Conservation (phyloP, 805 yeast genomes). For the Nakazawaea anatomiae region DNA sequence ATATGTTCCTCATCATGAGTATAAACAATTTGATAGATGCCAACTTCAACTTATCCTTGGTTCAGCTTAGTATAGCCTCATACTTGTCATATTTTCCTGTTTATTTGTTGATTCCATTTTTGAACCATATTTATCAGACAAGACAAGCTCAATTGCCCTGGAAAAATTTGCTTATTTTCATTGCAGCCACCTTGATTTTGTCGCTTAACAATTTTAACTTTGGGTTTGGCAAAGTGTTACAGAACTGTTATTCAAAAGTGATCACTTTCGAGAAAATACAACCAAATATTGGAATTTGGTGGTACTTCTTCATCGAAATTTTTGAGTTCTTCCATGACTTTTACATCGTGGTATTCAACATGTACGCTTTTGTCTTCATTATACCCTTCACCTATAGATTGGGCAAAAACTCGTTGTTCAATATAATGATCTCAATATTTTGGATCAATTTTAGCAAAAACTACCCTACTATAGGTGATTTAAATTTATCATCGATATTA, state of each 20-base stretch:
- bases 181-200: slow-evolving; percentile 21
- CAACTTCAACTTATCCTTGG: slow-evolving; percentile 37
- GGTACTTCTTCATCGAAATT: slow-evolving; percentile 97
- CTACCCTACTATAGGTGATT: slow-evolving; percentile 81
- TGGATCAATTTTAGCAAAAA: slow-evolving; percentile 62
- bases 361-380: slow-evolving; percentile 60
- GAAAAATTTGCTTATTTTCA: slow-evolving; percentile 23
- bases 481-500: slow-evolving; percentile 34
- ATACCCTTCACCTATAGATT: slow-evolving; percentile 74
- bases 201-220: slow-evolving; percentile 27
- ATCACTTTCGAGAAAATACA: slow-evolving; percentile 62
- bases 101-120: slow-evolving; percentile 54
- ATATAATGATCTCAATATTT: slow-evolving; percentile 30
- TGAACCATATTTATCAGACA: slow-evolving; percentile 20
- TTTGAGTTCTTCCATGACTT: slow-evolving; percentile 84
- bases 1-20: slow-evolving; percentile 46
- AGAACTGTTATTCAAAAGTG: slow-evolving; percentile 22
- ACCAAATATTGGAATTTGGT: slow-evolving; percentile 96
- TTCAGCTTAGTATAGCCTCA: slow-evolving; percentile 54
- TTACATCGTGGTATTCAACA: slow-evolving; percentile 76
- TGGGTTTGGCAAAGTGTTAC: background rate
- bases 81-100: slow-evolving; percentile 61
- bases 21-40: slow-evolving; percentile 37
- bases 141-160: slow-evolving; percentile 10
- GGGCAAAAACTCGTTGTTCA: slow-evolving; percentile 51